Evolutionary conservation across 2,329 filamentous ascomycete genomes (phyloP).

Genomic region (Phaeosphaeriaceae sp.): DNA sequence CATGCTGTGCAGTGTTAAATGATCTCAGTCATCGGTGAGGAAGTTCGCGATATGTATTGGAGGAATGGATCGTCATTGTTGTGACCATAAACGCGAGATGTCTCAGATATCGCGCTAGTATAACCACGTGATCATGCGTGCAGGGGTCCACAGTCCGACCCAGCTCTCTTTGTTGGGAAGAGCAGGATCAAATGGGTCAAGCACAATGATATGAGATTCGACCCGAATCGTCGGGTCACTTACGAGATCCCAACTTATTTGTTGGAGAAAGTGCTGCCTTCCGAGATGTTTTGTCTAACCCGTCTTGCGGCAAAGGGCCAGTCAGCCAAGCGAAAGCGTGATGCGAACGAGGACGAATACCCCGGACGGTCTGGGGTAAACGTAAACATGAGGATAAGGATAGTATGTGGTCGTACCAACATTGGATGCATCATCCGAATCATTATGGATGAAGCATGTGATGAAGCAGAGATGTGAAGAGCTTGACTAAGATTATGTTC

Average conservation of each 20-base stretch:
- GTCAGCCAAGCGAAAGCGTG: neutral
- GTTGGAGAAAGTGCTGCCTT: neutral
- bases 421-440: no score
- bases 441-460: no score
- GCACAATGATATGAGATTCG: neutral
- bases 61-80: no score
- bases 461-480: no score
- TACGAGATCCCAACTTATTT: constrained; percentile 1
- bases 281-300: neutral
- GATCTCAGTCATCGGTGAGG: no score
- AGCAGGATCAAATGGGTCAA: neutral
- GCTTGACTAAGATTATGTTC: no score
- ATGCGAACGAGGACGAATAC: neutral
- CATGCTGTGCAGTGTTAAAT: neutral
- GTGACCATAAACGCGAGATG: no score
- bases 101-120: no score
- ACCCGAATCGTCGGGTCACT: neutral
- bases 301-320: neutral
- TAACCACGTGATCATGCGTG: no score
- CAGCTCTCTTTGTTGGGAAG: constrained; percentile 23
- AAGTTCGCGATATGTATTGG: no score
- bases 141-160: no score
- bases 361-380: neutral
- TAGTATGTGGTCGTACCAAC: neutral
- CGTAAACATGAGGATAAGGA: neutral